A percentile compares a stretch with the other conserved stretches of the same genome.
Conservation (phyloP, 164 flowering plant species). For the Dillenia suffruticosa region DNA sequence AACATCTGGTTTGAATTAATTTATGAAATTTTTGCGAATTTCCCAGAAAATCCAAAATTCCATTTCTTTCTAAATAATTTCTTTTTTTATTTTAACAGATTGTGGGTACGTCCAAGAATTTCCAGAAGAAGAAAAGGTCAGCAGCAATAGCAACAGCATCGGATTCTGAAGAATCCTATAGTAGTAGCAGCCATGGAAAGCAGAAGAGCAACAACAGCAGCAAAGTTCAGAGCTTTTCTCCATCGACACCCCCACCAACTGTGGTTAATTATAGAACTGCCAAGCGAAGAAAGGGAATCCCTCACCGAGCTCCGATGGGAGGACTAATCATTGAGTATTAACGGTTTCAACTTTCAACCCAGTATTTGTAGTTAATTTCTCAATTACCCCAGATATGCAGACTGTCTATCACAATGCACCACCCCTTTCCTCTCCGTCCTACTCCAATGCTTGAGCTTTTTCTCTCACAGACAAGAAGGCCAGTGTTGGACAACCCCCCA, state of each 20-base stretch:
- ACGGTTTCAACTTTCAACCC: not conserved
- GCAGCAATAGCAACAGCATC: constrained; percentile 17
- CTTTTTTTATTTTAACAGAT: constrained; percentile 34
- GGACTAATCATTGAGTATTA: constrained; percentile 57
- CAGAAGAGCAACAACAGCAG: constrained; percentile 20
- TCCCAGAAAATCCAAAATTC: not conserved
- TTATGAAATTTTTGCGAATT: too few species aligned
- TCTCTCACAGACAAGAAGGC: constrained; percentile 4
- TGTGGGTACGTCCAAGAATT: constrained; percentile 61
- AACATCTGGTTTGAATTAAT: too few species aligned
- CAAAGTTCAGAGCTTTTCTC: constrained; percentile 57
- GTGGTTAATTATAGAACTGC: constrained; percentile 52
- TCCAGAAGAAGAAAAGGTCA: constrained; percentile 30
- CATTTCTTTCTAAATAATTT: not conserved
- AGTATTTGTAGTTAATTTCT: constrained; percentile 8
- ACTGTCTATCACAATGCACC: constrained; percentile 13
- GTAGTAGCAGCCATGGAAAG: constrained; percentile 41
- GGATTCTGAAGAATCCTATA: constrained; percentile 65
- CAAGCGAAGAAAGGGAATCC: constrained; percentile 90
- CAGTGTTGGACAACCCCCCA: constrained; percentile 7
- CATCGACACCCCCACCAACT: constrained; percentile 89
- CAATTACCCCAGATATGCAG: constrained; percentile 6
- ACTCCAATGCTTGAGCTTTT: constrained; percentile 13
- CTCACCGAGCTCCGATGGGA: constrained; percentile 87
- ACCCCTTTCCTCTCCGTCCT: not conserved